Base-by-base conservation (phyloP, 139 green algal genomes). In the Chlamydomonas schloesseri region DNA sequence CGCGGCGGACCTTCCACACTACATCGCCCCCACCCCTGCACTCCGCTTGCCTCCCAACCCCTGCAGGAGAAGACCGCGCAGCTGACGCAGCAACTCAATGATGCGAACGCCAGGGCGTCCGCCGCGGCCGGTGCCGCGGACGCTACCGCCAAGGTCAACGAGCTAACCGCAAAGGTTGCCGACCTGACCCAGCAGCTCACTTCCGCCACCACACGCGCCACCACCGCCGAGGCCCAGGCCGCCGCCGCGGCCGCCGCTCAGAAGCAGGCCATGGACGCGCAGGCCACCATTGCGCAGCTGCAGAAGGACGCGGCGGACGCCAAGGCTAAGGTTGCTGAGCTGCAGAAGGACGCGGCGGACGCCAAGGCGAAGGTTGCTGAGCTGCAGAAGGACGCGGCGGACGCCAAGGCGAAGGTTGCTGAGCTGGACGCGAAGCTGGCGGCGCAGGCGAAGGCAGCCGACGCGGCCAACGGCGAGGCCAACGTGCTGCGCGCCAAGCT, bases 401-500 rank as follows among this genome's bases (percentile, higher is more conserved):
- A 55, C 20, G 73, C 73, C 18, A 26, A 81, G 73, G 18, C 53
- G 31, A 71, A 71, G 57, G 33, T 31, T 20, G 21, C 74, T 37
- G 34, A 21, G 1, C 36, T 62, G 0, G 76, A 72, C 60, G 21
- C 78, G 21, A 17, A 33, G 23, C 23, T 33, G 24, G 23, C 23
- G 23, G 24, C 36, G 14, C 23, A 76, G 28, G 67, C 47, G 13
- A 31, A 47, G 13, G 65, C 79, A 3, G 24, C 68, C 8, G 67
- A 76, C n/a, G 67, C 79, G 0, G 42, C 50, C 67, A 76, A 55
- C 23, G 65, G 67, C 24, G 67, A 85, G 79, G 31, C 67, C 20
- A 47, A 31, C 6, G n/a, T 70, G 67, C 24, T 85, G 79, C 79
- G 67, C 28, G 42, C 3, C 46, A 47, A 85, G 79, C 79, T 85